These are phyloP conservation scores for Neonectria ditissima DNA, from an alignment of 2,329 filamentous ascomycete genomes.

Conservation along the genomic window DNA sequence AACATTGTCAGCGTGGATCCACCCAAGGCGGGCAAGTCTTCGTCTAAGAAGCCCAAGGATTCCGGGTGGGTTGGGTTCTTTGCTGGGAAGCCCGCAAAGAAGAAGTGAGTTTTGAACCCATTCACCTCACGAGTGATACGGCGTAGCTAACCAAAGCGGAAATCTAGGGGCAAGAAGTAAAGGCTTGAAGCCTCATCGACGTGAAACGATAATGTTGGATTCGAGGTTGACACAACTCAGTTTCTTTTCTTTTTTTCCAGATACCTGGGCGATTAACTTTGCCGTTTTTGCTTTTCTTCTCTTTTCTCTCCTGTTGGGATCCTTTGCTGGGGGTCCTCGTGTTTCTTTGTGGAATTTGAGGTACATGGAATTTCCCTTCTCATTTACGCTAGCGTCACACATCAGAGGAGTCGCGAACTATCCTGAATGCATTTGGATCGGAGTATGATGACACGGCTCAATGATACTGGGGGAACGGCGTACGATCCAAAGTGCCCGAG, in stretches of 20 bases:
- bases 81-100: constrained; percentile 46
- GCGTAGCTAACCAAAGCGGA: constrained; percentile 18
- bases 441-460: constrained; percentile 46
- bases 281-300: constrained; percentile 17
- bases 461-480: constrained; percentile 37
- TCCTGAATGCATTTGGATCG: constrained; percentile 46
- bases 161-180: constrained; percentile 42
- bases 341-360: constrained; percentile 24
- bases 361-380: constrained; percentile 20
- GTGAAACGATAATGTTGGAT: constrained; percentile 38
- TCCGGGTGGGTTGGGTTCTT: constrained; percentile 42
- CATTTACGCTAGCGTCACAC: constrained; percentile 41
- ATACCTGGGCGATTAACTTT: constrained; percentile 40
- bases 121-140: background rate
- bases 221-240: constrained; percentile 29
- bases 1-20: constrained; percentile 42
- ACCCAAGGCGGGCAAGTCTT: constrained; percentile 36
- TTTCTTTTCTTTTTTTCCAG: constrained; percentile 41
- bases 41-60: constrained; percentile 38
- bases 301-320: constrained; percentile 25
- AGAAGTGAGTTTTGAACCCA: constrained; percentile 44
- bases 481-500: constrained; percentile 39
- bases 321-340: constrained; percentile 36
- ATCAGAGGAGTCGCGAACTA: constrained; percentile 42
- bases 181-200: constrained; percentile 11